Base-by-base conservation (phyloP, 108 stramenopile genomes). In the Pseudonitzschia multistriata region DNA sequence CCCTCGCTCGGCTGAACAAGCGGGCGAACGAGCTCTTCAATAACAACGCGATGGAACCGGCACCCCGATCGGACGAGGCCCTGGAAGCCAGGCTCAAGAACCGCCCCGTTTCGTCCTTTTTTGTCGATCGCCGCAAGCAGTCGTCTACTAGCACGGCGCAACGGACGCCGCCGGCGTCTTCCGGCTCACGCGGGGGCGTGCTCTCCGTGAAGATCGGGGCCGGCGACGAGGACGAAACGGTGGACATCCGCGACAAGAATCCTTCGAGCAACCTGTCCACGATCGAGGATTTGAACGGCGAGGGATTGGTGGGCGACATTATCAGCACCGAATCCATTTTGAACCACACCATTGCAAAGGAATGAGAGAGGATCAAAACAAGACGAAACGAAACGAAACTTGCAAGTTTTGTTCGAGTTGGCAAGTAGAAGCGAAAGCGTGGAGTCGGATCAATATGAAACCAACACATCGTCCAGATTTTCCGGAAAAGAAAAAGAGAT, bases 1-100 rank as follows among this genome's bases (percentile, higher is more conserved):
- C 84, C 14, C 81, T 95, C 30, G 66, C 89, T 5, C 76, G 77
- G 27, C 76, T 95, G 11, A 90, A 95, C 77, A 84, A 85, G 72
- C 68, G 86, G 67, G 83, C 91, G 0, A 73, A 79, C 11, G 72
- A 84, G 36, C 34, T 92, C 15, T 95, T 95, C 68, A 78, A 85
- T 14, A 71, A 76, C 22, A 79, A 93, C 79, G 82, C 82, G 22
- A 49, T 82, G 66, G 79, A 82, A 21, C 81, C 81, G 34, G 11
- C 83, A 25, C 57, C 78, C 24, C 66, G 74, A 21, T 73, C 86
- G 19, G 33, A 74, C 15, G 36, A 71, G 55, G 79, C 70, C 4
- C 71, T 65, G 11, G 69, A 53, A 22, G 61, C 62, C 22, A 70
- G 30, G 24, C 27, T 66, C 8, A 24, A 19, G 24, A 59, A 62